These are phyloP conservation scores for Mitragyna speciosa DNA, from an alignment of 257 asterid genomes.

Conservation along the genomic window DNA sequence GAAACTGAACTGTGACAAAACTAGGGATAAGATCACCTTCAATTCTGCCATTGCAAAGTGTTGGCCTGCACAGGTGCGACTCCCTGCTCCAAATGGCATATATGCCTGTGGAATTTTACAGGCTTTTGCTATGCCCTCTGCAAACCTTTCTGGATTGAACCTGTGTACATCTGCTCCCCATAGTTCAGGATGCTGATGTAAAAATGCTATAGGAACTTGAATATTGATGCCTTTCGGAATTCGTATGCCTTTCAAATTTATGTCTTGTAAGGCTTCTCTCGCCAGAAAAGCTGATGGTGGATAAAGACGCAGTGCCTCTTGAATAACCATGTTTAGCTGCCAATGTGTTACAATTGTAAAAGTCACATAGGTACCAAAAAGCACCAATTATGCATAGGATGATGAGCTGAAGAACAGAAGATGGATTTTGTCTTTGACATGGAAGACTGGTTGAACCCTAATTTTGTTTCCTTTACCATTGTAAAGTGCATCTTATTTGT, in stretches of 20 bases:
- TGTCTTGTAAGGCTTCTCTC: constrained; percentile 66
- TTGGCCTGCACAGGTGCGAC: constrained; percentile 61
- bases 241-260: constrained; percentile 40
- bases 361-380: not conserved
- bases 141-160: constrained; percentile 73
- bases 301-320: constrained; percentile 68
- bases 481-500: not conserved
- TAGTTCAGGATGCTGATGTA: constrained; percentile 50
- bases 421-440: no score
- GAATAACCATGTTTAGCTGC: constrained; percentile 64
- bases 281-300: constrained; percentile 62
- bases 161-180: constrained; percentile 52
- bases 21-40: constrained; percentile 61
- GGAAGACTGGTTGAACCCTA: not conserved
- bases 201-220: constrained; percentile 49
- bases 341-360: constrained; percentile 3
- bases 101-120: constrained; percentile 67
- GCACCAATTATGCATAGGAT: not conserved
- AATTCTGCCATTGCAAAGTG: constrained; percentile 70
- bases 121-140: constrained; percentile 51
- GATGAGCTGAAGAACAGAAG: not conserved
- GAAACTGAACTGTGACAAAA: constrained; percentile 54
- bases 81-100: constrained; percentile 72
- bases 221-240: constrained; percentile 59
- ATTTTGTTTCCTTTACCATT: not conserved